A percentile compares a stretch with the other conserved stretches of the same genome.
phyloP scores from a whole-genome alignment of 176 grass and related monocot species.

The Oryza nivara region DNA sequence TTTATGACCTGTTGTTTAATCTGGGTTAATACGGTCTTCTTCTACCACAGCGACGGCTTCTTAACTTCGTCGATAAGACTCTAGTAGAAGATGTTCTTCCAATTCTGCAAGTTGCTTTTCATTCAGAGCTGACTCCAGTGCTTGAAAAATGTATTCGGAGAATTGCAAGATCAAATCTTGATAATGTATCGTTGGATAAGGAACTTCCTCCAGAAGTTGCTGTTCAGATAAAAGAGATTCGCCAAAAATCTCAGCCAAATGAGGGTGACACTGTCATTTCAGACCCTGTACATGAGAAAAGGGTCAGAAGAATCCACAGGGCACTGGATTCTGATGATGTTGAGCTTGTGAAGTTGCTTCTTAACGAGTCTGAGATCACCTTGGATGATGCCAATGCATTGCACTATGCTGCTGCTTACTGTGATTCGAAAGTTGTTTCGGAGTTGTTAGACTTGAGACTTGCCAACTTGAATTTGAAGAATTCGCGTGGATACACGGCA shows the following conservation, averaged over 20 bases:
- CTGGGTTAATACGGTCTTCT: slow-evolving; percentile 39
- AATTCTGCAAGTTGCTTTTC: slow-evolving; percentile 79
- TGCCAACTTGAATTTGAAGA: slow-evolving; percentile 90
- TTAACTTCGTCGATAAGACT: slow-evolving; percentile 94
- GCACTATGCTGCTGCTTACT: slow-evolving; percentile 91
- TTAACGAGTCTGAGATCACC: slow-evolving; percentile 90
- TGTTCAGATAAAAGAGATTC: slow-evolving; percentile 62
- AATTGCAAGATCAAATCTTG: slow-evolving; percentile 85
- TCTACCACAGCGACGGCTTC: slow-evolving; percentile 77
- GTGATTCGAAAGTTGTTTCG: slow-evolving; percentile 86
- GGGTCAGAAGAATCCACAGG: slow-evolving; percentile 79
- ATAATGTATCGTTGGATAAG: slow-evolving; percentile 80
- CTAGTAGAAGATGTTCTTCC: slow-evolving; percentile 82
- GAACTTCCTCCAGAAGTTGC: slow-evolving; percentile 65
- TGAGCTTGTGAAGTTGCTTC: slow-evolving; percentile 94
- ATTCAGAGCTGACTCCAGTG: slow-evolving; percentile 61
- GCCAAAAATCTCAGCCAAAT: slow-evolving; percentile 46
- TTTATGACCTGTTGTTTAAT: slow-evolving; percentile 12
- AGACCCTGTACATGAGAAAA: slow-evolving; percentile 74
- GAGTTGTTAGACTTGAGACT: slow-evolving; percentile 72
- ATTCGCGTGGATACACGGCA: slow-evolving; percentile 73
- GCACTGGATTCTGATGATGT: slow-evolving; percentile 97
- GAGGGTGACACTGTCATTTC: slow-evolving; percentile 36
- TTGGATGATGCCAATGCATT: slow-evolving; percentile 87
- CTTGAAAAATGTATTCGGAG: slow-evolving; percentile 76